Evolutionary conservation across 208 protist genomes (phyloP).

Genomic region (Wallacemonas sp.): DNA sequence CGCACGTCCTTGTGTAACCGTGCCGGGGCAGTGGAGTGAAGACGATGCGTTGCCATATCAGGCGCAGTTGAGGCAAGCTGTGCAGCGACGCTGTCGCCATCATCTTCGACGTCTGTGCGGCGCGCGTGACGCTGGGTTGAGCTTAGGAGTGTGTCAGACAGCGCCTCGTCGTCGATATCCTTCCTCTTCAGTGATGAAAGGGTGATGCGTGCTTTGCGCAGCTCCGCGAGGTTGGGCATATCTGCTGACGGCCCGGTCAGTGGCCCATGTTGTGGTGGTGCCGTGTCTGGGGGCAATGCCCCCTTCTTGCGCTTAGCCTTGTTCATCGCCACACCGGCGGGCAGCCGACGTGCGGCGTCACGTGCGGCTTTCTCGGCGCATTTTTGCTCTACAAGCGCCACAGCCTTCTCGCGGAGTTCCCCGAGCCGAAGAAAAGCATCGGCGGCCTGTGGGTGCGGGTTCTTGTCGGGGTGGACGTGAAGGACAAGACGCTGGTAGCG

Average conservation of each 20-base stretch:
- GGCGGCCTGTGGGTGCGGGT: conserved; percentile 59
- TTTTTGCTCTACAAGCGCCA: conserved; percentile 23
- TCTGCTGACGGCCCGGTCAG: background rate
- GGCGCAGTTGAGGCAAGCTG: conserved; percentile 36
- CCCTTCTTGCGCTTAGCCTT: background rate
- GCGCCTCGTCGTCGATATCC: conserved; percentile 59
- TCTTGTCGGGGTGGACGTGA: conserved; percentile 88
- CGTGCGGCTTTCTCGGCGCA: background rate
- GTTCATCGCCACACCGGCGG: background rate
- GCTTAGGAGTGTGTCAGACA: conserved; percentile 29
- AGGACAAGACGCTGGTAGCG: conserved; percentile 74
- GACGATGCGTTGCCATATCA: conserved; percentile 4
- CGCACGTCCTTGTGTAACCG: background rate
- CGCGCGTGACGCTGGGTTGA: conserved; percentile 19
- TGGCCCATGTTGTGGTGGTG: background rate
- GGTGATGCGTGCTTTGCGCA: conserved; percentile 59
- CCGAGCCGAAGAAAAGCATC: conserved; percentile 78
- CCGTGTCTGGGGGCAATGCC: conserved; percentile 6
- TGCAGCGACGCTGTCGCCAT: conserved; percentile 16
- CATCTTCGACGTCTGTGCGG: background rate
- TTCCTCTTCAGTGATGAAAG: conserved; percentile 78
- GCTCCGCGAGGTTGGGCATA: conserved; percentile 25
- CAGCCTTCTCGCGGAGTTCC: conserved; percentile 43
- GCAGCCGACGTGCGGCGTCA: background rate
- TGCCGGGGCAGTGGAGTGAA: background rate